phyloP scores from a whole-genome alignment of 169 alveolate genomes.

The Plasmodium reichenowi region DNA sequence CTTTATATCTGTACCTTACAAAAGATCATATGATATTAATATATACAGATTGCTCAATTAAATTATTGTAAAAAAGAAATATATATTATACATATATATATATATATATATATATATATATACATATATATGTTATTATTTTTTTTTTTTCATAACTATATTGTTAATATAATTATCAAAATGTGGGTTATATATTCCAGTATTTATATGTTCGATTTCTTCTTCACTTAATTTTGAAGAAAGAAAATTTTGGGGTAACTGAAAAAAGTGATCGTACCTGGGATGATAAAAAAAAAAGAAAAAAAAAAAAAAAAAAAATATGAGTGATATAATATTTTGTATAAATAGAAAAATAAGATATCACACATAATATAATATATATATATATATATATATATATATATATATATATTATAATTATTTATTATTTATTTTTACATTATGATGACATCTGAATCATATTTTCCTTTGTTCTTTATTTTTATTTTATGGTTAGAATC shows the following conservation, averaged over 20 bases:
- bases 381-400: neutral
- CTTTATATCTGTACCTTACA: no score
- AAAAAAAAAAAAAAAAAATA: neutral
- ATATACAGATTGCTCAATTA: neutral
- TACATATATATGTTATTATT: neutral
- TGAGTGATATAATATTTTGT: no score
- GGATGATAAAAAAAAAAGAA: neutral
- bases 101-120: neutral
- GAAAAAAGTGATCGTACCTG: constrained; percentile 18
- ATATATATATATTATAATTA: neutral
- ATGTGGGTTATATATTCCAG: constrained; percentile 8
- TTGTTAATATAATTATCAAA: constrained; percentile 11
- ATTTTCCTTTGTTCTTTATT: constrained; percentile 28
- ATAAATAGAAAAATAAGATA: no score
- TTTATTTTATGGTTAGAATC: neutral
- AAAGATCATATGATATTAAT: no score
- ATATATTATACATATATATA: neutral
- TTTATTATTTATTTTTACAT: constrained; percentile 17
- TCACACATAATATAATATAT: neutral
- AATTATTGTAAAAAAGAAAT: neutral
- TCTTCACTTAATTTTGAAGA: constrained; percentile 25
- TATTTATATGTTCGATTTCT: constrained; percentile 58
- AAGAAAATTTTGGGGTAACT: constrained; percentile 9
- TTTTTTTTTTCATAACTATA: constrained; percentile 12
- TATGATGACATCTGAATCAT: constrained; percentile 35